A percentile compares a stretch with the other conserved stretches of the same genome.
These are phyloP conservation scores for Tanacetum coccineum DNA, from an alignment of 129 eudicot species.

Conservation along the genomic window DNA sequence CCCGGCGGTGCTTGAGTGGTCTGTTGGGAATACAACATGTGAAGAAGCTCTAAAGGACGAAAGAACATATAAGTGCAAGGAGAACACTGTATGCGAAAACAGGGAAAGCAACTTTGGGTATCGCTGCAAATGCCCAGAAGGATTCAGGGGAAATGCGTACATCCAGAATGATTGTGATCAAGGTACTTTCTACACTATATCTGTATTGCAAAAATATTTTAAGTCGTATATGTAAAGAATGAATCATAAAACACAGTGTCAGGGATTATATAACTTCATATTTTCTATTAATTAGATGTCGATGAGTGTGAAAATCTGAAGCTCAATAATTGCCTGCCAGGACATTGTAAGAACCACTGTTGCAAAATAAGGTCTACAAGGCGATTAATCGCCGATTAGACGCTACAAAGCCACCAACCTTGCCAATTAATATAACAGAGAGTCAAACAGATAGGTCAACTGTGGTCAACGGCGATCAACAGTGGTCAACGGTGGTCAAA, in stretches of 20 bases:
- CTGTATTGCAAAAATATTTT: not conserved
- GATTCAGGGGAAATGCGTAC: constrained; percentile 22
- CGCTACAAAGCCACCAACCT: too few relatives aligned
- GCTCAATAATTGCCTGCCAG: constrained; percentile 19
- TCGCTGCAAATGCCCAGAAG: constrained; percentile 25
- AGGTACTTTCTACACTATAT: constrained; percentile 7
- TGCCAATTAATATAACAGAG: too few relatives aligned
- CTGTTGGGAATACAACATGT: constrained; percentile 21
- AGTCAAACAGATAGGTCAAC: too few relatives aligned
- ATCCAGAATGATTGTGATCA: constrained; percentile 6
- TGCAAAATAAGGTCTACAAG: too few relatives aligned
- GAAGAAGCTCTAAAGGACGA: constrained; percentile 23
- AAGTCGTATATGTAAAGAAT: too few relatives aligned
- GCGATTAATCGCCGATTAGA: too few relatives aligned
- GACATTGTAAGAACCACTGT: constrained; percentile 23
- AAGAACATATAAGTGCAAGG: constrained; percentile 12
- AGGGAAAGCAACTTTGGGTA: constrained; percentile 1
- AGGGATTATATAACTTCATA: not conserved
- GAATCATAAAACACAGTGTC: too few relatives aligned
- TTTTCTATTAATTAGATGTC: constrained; percentile 17
- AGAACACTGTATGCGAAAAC: constrained; percentile 10
- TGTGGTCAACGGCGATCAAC: too few relatives aligned
- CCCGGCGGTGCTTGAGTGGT: constrained; percentile 21
- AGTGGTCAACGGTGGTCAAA: too few relatives aligned
- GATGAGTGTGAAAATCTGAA: constrained; percentile 21